These are phyloP conservation scores for Termitomyces sp. DNA, from an alignment of 1,284 basidiomycete species.

Conservation along the genomic window DNA sequence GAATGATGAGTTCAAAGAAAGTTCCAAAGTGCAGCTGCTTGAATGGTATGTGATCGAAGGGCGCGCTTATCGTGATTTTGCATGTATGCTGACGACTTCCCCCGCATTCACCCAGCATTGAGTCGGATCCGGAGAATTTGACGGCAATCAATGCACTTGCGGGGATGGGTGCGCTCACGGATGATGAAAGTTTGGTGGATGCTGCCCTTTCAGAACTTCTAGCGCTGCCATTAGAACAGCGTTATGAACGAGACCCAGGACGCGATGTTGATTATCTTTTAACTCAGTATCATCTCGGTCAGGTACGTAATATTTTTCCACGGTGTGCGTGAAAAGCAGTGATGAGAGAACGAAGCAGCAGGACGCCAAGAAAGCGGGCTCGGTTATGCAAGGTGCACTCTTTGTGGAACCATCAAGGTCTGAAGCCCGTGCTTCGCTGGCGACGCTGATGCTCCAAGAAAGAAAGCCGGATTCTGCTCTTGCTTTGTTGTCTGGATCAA, in stretches of 20 bases:
- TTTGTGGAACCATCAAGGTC: constrained; percentile 48
- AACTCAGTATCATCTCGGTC: constrained; percentile 59
- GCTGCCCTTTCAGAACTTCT: constrained; percentile 84
- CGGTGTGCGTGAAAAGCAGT: neutral
- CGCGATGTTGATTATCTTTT: constrained; percentile 65
- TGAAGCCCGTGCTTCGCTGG: constrained; percentile 47
- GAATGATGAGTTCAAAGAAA: constrained; percentile 69
- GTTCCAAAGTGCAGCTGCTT: constrained; percentile 75
- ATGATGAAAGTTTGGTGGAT: constrained; percentile 78
- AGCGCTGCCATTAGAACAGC: constrained; percentile 56
- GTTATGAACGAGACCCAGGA: constrained; percentile 58
- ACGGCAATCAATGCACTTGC: constrained; percentile 79
- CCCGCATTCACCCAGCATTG: constrained; percentile 41
- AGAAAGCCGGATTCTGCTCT: constrained; percentile 39
- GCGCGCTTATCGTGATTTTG: constrained; percentile 1
- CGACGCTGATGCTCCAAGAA: constrained; percentile 46
- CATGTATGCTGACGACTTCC: constrained; percentile 5
- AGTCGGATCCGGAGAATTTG: constrained; percentile 66
- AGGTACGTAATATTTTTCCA: constrained; percentile 37
- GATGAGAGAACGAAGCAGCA: constrained; percentile 31
- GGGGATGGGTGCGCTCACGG: constrained; percentile 79
- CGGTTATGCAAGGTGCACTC: constrained; percentile 52
- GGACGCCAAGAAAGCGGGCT: constrained; percentile 43
- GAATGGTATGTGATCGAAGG: constrained; percentile 59
- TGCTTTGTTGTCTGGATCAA: constrained; percentile 34